phyloP scores from a whole-genome alignment of 2,329 filamentous ascomycete species.

The Sporothrix luriei region DNA sequence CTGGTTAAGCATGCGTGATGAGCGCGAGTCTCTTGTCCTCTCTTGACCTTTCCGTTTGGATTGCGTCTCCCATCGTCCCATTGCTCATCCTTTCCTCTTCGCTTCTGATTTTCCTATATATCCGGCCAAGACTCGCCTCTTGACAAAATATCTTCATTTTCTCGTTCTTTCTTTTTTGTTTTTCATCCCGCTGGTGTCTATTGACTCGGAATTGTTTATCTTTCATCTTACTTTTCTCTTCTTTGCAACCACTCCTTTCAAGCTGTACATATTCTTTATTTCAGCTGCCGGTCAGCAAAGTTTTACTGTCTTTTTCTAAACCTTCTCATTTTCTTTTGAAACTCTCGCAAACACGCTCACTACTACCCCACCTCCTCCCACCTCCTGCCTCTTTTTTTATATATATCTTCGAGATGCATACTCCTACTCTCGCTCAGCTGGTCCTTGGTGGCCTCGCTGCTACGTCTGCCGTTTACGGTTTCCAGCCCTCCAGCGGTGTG shows the following conservation, averaged over 20 bases:
- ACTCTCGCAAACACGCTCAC: conserved; percentile 32
- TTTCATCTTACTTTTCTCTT: conserved; percentile 32
- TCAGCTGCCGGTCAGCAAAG: conserved; percentile 42
- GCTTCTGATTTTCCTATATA: conserved; percentile 27
- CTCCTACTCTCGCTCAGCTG: conserved; percentile 41
- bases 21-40: conserved; percentile 4
- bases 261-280: conserved; percentile 31
- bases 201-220: conserved; percentile 30
- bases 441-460: conserved; percentile 41
- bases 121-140: conserved; percentile 14
- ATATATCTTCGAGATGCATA: conserved; percentile 40
- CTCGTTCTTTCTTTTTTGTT: conserved; percentile 27
- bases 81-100: background rate
- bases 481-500: conserved; percentile 36
- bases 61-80: background rate
- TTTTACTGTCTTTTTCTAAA: conserved; percentile 29
- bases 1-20: conserved; percentile 25
- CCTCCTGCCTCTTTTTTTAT: background rate
- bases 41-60: conserved; percentile 8
- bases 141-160: conserved; percentile 11
- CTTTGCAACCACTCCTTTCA: conserved; percentile 36
- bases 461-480: conserved; percentile 41
- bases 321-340: conserved; percentile 28
- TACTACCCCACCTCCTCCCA: background rate
- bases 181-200: conserved; percentile 31